Conservation (phyloP, 768 basidiomycete genomes). For the Auricularia heimuer region DNA sequence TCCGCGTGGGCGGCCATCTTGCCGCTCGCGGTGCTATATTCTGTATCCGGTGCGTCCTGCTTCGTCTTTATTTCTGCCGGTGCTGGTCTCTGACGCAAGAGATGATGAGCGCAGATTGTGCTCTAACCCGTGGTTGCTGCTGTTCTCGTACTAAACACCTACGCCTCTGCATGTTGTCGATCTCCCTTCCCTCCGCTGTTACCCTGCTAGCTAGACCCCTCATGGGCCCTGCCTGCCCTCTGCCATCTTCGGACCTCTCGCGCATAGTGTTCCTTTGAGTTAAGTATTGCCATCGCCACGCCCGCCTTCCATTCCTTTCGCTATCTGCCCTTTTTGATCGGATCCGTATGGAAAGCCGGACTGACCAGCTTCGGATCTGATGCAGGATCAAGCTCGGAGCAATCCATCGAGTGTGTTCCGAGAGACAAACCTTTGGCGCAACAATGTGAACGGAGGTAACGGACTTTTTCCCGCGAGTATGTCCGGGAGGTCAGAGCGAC, state of each 20-base stretch:
- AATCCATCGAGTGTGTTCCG: too few relatives aligned
- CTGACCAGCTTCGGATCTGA: too few relatives aligned
- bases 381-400: too few relatives aligned
- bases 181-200: too few relatives aligned
- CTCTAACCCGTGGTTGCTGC: conserved; percentile 83
- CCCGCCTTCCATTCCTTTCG: neutral
- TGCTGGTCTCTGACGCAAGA: neutral
- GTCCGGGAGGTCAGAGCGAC: too few relatives aligned
- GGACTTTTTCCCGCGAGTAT: too few relatives aligned
- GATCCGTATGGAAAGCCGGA: too few relatives aligned
- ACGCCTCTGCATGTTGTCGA: neutral
- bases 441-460: too few relatives aligned
- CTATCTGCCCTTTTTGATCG: too few relatives aligned
- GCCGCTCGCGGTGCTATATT: conserved; percentile 24
- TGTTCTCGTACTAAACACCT: conserved; percentile 47
- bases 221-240: too few relatives aligned
- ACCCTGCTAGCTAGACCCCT: too few relatives aligned
- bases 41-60: neutral
- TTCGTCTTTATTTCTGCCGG: neutral
- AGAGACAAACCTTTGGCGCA: too few relatives aligned
- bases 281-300: neutral
- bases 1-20: conserved; percentile 16
- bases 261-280: neutral
- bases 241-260: neutral
- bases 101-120: conserved; percentile 41